Base-by-base conservation (phyloP, 2,329 filamentous ascomycete species). In the Curvularia lunata region DNA sequence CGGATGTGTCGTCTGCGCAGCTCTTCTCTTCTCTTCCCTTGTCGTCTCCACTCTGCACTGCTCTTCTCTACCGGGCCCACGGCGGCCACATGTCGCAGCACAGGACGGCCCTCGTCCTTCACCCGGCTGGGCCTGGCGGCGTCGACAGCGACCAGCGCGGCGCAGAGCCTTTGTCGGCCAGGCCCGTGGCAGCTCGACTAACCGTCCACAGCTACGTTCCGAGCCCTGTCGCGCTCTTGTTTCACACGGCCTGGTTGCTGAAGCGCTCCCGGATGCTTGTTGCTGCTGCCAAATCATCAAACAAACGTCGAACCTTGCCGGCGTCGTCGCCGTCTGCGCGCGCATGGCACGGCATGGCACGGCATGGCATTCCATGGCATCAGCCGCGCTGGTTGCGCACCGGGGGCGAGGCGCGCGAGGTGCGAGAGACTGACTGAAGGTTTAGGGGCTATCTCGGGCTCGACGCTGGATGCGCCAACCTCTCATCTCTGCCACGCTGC, bases 231-330 rank as follows among this genome's bases (percentile, higher is more conserved):
- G 68, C 70, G 74, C 64, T 63, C 61, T 58, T 67, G 74, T 76
- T 75, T 76, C 72, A 75, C 69, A 63, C 69, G 66, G 40, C 61
- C 57, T 67, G 67, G 61, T 50, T 48, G 53, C 32, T 51, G 62
- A 55, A 43, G 61, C 61, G 64, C 62, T 58, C 56, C 67, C 67
- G 66, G 25, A 62, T 71, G 65, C 63, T 68, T 65, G 69, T 68
- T 58, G 55, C 40, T 54, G 54, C 63, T 72, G 69, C 64, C 71
- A 74, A 73, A 75, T 72, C 73, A 74, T 71, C 69, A 73, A 64
- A 74, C 70, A 51, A 40, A 59, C 61, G 58, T 69, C 68, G 61
- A 67, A 69, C 68, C 50, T 58, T 52, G 63, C 59, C 58, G 59
- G 71, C 32, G 49, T 45, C 19, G 41, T 27, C 32, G 32, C 32